Evolutionary conservation across 129 eudicot species (phyloP), one percentile per base, ranked within the genome.

Genomic region (Saposhnikovia divaricata): DNA sequence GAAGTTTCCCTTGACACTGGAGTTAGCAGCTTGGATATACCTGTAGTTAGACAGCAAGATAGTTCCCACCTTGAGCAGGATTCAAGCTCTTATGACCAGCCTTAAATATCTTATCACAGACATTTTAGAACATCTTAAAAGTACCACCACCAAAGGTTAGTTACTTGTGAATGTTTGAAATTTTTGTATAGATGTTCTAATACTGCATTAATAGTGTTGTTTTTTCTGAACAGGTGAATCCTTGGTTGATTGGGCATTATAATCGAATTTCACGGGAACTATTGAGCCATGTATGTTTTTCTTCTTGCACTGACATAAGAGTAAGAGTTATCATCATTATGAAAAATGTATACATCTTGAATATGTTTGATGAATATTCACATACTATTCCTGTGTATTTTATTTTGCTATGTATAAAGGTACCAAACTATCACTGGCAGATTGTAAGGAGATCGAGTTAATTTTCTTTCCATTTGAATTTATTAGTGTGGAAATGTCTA

Each of bases 11-110:
- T 88, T 0, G 96, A 90, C 80, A 76, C 87, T 3, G 90, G 87
- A 81, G 87, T 88, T 57, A 85, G 82, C 79, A 96, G 91, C 81
- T 78, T 85, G 31, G 99, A 96, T 77, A 92, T 96, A 21, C 89
- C 99, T 3, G 99, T 92, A 47, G 90, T 96, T 83, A 79, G 88
- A 70, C 88, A 81, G 76, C 85, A 87, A 6, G 77, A 75, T 68
- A 85, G 87, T 74, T 72, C 85, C 2, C 91, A 87, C 46, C 88
- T 79, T 12, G 91, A 90, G 78, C 96, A 84, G 59, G 81, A 83
- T 16, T 77, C 80, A 0, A 85, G 82, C 84, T 83, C 96, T 46
- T 88, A 86, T 80, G 85, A 80, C 79, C 91, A 86, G 79, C 97
- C 90, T 59, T 82, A 79, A 34, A 78, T 31, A 55, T 34, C 50